Evolutionary conservation across 805 yeast genomes (phyloP).

Genomic region (Millerozyma miso): DNA sequence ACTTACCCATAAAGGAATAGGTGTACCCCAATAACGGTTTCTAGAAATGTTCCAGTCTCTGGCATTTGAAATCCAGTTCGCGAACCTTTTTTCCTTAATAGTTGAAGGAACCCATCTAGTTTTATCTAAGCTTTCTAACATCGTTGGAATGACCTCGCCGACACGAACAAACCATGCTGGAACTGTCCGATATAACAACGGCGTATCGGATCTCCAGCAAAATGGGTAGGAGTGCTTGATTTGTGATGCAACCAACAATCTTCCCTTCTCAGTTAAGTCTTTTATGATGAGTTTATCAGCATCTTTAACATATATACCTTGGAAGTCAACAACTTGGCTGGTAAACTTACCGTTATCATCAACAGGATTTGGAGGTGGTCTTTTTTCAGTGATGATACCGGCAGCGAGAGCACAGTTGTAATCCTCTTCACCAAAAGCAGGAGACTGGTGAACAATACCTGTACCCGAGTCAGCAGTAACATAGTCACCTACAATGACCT

Average conservation of each 20-base stretch:
- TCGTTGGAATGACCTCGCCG: conserved; percentile 79
- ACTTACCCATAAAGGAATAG: conserved; percentile 95
- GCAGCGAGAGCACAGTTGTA: conserved; percentile 71
- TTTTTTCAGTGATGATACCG: conserved; percentile 68
- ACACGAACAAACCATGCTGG: conserved; percentile 99
- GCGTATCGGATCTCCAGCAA: conserved; percentile 99
- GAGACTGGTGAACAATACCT: conserved; percentile 98
- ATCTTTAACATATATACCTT: conserved; percentile 87
- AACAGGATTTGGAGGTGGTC: conserved; percentile 86
- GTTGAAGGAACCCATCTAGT: conserved; percentile 93
- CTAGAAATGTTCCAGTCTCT: conserved; percentile 99
- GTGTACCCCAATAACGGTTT: conserved; percentile 99
- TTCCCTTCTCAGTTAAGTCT: conserved; percentile 71
- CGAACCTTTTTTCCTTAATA: conserved; percentile 91
- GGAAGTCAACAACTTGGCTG: conserved; percentile 64
- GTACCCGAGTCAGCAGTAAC: conserved; percentile 96
- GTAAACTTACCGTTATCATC: conserved; percentile 92
- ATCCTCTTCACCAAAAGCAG: conserved; percentile 99
- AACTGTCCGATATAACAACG: conserved; percentile 90
- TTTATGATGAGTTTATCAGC: conserved; percentile 92
- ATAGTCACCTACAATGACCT: conserved; percentile 75
- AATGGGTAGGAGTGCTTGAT: conserved; percentile 95
- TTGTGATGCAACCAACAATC: conserved; percentile 72
- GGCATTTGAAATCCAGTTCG: conserved; percentile 98
- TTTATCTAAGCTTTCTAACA: conserved; percentile 77